phyloP scores from a whole-genome alignment of 257 asterid genomes.

The Ballota nigra region DNA sequence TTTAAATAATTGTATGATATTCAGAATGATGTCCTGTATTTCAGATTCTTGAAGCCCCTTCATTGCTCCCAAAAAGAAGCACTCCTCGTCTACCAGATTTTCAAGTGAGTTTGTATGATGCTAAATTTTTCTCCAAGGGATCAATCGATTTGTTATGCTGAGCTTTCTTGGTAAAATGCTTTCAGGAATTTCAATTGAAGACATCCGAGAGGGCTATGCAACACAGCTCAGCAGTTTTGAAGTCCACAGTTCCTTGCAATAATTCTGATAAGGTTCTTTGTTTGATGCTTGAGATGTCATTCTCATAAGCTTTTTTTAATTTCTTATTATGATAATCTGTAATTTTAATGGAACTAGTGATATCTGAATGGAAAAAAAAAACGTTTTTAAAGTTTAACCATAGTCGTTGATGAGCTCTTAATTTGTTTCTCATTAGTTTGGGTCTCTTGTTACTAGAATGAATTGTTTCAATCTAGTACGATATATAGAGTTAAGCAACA shows the following conservation, averaged over 20 bases:
- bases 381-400: background rate
- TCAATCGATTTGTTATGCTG: constrained; percentile 6
- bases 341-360: background rate
- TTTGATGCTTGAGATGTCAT: constrained; percentile 5
- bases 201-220: constrained; percentile 83
- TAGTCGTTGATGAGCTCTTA: constrained; percentile 1
- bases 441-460: constrained; percentile 2
- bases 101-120: constrained; percentile 51
- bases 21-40: constrained; percentile 18
- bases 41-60: constrained; percentile 85
- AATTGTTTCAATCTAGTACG: background rate
- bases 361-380: background rate
- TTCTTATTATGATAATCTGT: background rate
- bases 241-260: constrained; percentile 32
- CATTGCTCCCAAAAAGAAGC: constrained; percentile 73
- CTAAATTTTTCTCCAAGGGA: background rate
- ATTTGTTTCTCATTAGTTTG: background rate
- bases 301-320: background rate
- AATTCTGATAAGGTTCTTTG: constrained; percentile 19
- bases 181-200: constrained; percentile 86
- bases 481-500: background rate
- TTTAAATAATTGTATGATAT: constrained; percentile 21
- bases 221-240: constrained; percentile 47
- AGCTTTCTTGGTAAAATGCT: constrained; percentile 26
- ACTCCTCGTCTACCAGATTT: constrained; percentile 64